Evolutionary conservation across 2,329 filamentous ascomycete genomes (phyloP).

Genomic region (Diaporthe ampelina): DNA sequence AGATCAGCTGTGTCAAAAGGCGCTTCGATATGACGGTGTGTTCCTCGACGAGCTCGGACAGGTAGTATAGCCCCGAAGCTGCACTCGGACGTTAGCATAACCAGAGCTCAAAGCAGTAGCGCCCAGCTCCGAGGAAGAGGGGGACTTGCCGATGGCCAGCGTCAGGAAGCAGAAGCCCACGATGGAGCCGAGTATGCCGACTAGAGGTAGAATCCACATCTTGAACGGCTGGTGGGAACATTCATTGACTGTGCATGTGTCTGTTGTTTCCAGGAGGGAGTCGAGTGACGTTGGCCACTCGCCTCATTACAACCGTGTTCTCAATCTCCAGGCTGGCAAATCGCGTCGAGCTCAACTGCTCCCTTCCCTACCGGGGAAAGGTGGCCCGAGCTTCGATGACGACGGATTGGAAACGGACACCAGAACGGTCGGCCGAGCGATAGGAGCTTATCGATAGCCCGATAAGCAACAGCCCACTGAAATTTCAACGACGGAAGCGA

Average conservation of each 20-base stretch:
- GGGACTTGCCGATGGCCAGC: conserved; percentile 82
- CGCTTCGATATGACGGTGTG: conserved; percentile 94
- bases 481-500: conserved; percentile 33
- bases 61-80: conserved; percentile 98
- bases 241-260: conserved; percentile 2
- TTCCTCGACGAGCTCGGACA: conserved; percentile 97
- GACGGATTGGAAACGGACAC: background rate
- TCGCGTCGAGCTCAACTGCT: conserved; percentile 38
- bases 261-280: conserved; percentile 26
- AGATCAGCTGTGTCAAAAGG: conserved; percentile 88
- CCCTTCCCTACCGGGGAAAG: conserved; percentile 16
- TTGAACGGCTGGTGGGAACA: conserved; percentile 46
- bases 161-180: conserved; percentile 95
- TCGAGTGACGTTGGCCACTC: conserved; percentile 23
- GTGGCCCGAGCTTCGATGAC: conserved; percentile 30
- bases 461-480: conserved; percentile 39
- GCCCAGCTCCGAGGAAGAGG: background rate
- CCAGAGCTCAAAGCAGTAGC: background rate
- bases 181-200: conserved; percentile 89
- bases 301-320: conserved; percentile 36
- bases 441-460: conserved; percentile 24
- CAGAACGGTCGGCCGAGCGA: background rate
- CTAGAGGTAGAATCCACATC: conserved; percentile 96
- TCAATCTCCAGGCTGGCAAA: conserved; percentile 32
- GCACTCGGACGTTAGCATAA: conserved; percentile 29